Conservation (phyloP, 2,329 filamentous ascomycete genomes). For the Thelonectria blattea region DNA sequence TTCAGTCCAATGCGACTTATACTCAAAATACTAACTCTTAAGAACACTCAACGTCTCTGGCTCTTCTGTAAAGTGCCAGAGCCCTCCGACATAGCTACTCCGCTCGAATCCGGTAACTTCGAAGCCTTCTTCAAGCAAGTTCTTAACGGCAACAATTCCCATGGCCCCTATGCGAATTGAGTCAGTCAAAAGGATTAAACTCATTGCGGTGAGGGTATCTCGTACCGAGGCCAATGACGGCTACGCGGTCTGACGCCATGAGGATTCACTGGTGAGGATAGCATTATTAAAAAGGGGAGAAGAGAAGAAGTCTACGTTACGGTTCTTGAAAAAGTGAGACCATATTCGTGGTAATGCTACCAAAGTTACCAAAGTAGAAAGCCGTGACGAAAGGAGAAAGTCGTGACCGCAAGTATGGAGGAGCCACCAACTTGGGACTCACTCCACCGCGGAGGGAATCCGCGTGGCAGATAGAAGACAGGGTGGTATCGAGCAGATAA, state of each 20-base stretch:
- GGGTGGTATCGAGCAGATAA: not conserved
- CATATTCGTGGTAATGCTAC: not conserved
- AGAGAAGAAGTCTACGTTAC: constrained; percentile 9
- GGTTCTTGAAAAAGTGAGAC: not conserved
- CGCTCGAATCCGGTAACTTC: constrained; percentile 51
- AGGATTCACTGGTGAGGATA: not conserved
- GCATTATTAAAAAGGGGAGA: constrained; percentile 4
- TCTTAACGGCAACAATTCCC: constrained; percentile 50
- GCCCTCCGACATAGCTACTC: constrained; percentile 48
- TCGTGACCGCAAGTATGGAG: not conserved
- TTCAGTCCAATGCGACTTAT: not conserved
- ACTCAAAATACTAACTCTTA: constrained; percentile 35
- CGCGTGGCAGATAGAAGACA: not conserved
- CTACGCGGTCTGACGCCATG: constrained; percentile 22
- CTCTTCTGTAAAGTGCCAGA: constrained; percentile 50
- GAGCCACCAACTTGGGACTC: too few relatives aligned
- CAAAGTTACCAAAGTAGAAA: not conserved
- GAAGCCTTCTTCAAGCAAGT: constrained; percentile 52
- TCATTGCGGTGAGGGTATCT: not conserved
- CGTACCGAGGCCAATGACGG: constrained; percentile 27
- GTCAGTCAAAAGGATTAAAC: not conserved
- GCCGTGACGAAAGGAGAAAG: not conserved
- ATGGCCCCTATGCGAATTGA: constrained; percentile 39
- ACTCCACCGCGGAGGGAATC: constrained; percentile 14
- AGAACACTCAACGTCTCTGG: constrained; percentile 44